Base-by-base conservation (phyloP, 2,329 filamentous ascomycete species). In the Sporothrix inflata region DNA sequence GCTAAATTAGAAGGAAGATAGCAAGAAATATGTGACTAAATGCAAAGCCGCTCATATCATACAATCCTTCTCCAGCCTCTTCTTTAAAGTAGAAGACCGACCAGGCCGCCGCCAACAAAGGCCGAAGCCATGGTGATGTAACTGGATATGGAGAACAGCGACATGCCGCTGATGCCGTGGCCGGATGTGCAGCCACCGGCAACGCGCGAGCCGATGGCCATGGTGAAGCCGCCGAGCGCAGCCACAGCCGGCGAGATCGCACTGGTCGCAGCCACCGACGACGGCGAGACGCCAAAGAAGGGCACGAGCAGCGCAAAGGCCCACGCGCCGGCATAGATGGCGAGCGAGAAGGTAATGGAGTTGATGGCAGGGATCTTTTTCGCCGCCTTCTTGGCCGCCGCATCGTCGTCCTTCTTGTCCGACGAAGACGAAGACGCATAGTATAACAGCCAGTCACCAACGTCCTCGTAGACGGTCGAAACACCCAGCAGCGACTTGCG, bases 111-210 rank as follows among this genome's bases (percentile, higher is more conserved):
- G 0, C 84, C 84, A 0, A 78, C 84, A 81, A 92, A 91, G 75
- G 89, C 85, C 5, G 84, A 81, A 2, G 79, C 85, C 30, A 91
- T 88, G 0, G 88, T 90, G 14, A 92, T 78, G 71, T 91, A 83
- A 76, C 90, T 92, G 11, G 89, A 87, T 4, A 86, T 80, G 0
- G 87, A 89, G 68, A 92, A 81, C 73, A 89, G 81, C n/a, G 87
- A 86, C 77, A 92, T 84, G 0, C 90, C 90, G 73, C 87, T 91
- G 74, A 92, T 89, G 0, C 90, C 90, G 78, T 92, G 90, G 0
- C 90, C 90, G 5, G 88, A 90, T 0, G 90, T 91, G 75, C 90
- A 92, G 0, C 90, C 90, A 1, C 89, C 89, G 0, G 87, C 90
- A 71, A 91, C 77, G 66, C 89, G 85, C 1, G 89, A 84, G 0